A percentile compares a stretch with the other conserved stretches of the same genome.
phyloP scores from a whole-genome alignment of 257 asterid species.

The Parsonsia alboflavescens region DNA sequence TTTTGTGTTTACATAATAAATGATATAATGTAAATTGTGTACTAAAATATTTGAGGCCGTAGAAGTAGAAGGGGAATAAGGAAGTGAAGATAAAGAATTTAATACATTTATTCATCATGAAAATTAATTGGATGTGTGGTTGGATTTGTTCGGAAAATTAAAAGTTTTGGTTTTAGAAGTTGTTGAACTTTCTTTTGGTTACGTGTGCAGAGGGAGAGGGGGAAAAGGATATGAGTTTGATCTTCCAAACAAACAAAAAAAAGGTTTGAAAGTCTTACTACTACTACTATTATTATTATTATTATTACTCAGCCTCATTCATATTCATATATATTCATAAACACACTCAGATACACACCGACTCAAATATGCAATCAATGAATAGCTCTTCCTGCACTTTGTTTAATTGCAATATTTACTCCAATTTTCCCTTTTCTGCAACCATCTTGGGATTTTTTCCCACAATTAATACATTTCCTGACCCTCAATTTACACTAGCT shows the following conservation, averaged over 20 bases:
- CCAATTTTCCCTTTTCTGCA: slow-evolving; percentile 56
- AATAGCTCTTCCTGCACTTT: slow-evolving; percentile 45
- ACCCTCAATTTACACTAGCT: slow-evolving; percentile 29
- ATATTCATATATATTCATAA: background rate
- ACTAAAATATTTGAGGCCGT: no score
- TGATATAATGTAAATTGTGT: no score
- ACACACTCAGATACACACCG: slow-evolving; percentile 28
- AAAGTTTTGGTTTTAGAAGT: slow-evolving; percentile 45
- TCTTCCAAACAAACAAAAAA: background rate
- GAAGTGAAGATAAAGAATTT: no score
- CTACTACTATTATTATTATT: no score
- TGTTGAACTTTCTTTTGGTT: slow-evolving; percentile 24
- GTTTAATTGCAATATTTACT: slow-evolving; percentile 57
- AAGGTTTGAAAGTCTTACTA: background rate
- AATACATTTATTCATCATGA: slow-evolving; percentile 20
- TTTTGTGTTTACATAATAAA: no score
- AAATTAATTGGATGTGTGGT: slow-evolving; percentile 40
- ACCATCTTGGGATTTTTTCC: slow-evolving; percentile 49
- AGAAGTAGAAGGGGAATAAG: no score
- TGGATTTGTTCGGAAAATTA: slow-evolving; percentile 55
- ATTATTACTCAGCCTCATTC: no score
- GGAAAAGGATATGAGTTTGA: background rate
- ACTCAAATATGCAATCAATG: slow-evolving; percentile 55
- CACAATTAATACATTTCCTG: slow-evolving; percentile 50
- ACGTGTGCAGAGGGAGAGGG: background rate